These are phyloP conservation scores for Aspergillus ibericus DNA, from an alignment of 2,329 filamentous ascomycete species.

Conservation along the genomic window DNA sequence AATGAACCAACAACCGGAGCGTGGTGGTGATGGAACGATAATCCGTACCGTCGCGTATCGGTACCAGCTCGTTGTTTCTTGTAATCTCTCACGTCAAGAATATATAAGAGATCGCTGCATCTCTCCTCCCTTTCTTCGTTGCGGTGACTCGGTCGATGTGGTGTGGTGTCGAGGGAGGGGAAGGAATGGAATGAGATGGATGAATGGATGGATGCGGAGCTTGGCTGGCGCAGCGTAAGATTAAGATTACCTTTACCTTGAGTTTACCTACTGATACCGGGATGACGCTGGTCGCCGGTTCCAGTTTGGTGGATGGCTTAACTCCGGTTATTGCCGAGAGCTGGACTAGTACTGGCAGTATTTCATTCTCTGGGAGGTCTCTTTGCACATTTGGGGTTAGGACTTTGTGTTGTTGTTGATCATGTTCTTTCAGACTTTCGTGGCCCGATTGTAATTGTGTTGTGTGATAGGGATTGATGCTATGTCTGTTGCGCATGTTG, in stretches of 20 bases:
- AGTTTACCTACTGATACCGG: neutral
- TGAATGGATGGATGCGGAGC: neutral
- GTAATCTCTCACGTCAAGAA: neutral
- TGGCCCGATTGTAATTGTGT: too few relatives aligned
- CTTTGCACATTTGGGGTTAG: neutral
- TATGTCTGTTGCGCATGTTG: too few relatives aligned
- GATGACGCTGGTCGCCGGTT: constrained; percentile 17
- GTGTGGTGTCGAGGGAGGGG: neutral
- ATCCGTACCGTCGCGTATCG: too few relatives aligned
- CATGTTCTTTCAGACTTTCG: too few relatives aligned
- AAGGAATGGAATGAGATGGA: neutral
- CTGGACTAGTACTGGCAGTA: neutral
- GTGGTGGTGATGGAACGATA: too few relatives aligned
- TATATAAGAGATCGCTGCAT: neutral
- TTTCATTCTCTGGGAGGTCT: neutral
- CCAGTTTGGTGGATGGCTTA: neutral
- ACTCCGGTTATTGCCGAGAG: constrained; percentile 16
- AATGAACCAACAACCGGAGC: constrained; percentile 1
- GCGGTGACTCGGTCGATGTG: too few relatives aligned
- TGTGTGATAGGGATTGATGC: too few relatives aligned
- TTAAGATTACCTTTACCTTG: neutral
- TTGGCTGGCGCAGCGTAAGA: neutral
- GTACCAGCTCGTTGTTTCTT: neutral
- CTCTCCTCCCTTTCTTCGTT: neutral
- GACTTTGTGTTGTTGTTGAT: neutral